A percentile compares a stretch with the other conserved stretches of the same genome.
Conservation (phyloP, 1,284 basidiomycete genomes). For the Anthracocystis panici-leucophaei region DNA sequence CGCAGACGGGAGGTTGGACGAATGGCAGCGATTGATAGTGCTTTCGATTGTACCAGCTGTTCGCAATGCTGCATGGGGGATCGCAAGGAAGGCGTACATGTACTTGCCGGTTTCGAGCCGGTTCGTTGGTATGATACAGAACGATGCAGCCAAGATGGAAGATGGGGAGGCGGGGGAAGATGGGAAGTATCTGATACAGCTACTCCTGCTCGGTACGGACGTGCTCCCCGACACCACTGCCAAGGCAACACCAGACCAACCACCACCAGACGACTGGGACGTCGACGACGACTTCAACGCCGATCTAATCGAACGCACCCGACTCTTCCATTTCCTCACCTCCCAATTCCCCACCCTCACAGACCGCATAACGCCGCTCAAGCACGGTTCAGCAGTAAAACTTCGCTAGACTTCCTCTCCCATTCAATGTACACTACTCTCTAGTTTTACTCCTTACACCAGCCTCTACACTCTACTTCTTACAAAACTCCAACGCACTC, state of each 20-base stretch:
- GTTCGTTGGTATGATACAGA: slow-evolving; percentile 1
- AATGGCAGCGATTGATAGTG: slow-evolving; percentile 33
- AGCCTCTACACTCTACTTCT: slow-evolving; percentile 11
- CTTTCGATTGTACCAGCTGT: slow-evolving; percentile 18
- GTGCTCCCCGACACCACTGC: background rate
- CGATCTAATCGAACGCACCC: background rate
- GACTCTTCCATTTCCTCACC: slow-evolving; percentile 19
- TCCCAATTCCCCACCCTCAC: slow-evolving; percentile 12
- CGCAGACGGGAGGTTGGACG: slow-evolving; percentile 9
- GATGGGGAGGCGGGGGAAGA: background rate
- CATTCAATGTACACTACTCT: background rate
- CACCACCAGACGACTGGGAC: slow-evolving; percentile 22
- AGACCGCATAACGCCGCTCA: slow-evolving; percentile 10
- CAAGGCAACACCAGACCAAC: background rate
- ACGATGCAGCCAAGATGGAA: background rate
- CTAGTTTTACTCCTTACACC: background rate
- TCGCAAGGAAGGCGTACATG: slow-evolving; percentile 36
- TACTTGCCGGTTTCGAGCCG: slow-evolving; percentile 22
- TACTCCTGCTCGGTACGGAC: slow-evolving; percentile 22
- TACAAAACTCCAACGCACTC: slow-evolving; percentile 23
- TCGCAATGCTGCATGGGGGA: slow-evolving; percentile 25
- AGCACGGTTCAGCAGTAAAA: slow-evolving; percentile 23
- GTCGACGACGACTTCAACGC: background rate
- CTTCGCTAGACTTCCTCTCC: slow-evolving; percentile 5
- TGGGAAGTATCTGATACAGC: slow-evolving; percentile 5